Base-by-base conservation (phyloP, 305 asterid genomes). In the Plantago rigida region DNA sequence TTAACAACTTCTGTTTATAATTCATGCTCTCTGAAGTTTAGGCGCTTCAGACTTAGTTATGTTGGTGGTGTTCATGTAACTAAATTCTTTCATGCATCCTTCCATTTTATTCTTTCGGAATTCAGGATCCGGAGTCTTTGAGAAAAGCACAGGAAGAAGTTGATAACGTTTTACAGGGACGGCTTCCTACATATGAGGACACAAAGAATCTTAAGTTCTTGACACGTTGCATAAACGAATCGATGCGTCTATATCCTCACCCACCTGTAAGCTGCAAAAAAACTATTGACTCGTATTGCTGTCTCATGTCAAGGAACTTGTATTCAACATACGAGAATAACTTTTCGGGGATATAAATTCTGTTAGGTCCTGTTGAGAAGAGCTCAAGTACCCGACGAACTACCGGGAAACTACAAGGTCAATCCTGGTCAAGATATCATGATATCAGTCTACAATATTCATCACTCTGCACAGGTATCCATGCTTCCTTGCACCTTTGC, bases 381-480 rank as follows among this genome's bases (percentile, higher is more conserved):
- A 81, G 98, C 96, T 60, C 85, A 53, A 73, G 88, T 80, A 31
- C 77, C 81, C 14, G 98, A 91, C 29, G 71, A 77, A 29, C 85
- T 91, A 62, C 98, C 98, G 3, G 98, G 96, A 53, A 72, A 84
- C 77, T 91, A 91, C 77, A 91, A 81, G 81, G 92, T 91, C 71
- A 75, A 83, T 75, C 70, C 87, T 61, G 98, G 96, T 69, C 98
- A 91, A 81, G 98, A 91, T 78, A 62, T 91, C 71, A 87, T 91
- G 97, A 91, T 91, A 64, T 91, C 97, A 1, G 98, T 91, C 49
- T 91, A 91, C 78, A 91, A 91, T 71, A 80, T 91, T 69, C 98
- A 91, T 79, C 98, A 62, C 74, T 91, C 95, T 68, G 57, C 87
- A 4, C 73, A 82, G 96, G 96, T 89, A 81, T 68, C 56, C 24